Evolutionary conservation across 306 rosid species (phyloP), one percentile per base, ranked within the genome.

Genomic region (Vigna trinervia): DNA sequence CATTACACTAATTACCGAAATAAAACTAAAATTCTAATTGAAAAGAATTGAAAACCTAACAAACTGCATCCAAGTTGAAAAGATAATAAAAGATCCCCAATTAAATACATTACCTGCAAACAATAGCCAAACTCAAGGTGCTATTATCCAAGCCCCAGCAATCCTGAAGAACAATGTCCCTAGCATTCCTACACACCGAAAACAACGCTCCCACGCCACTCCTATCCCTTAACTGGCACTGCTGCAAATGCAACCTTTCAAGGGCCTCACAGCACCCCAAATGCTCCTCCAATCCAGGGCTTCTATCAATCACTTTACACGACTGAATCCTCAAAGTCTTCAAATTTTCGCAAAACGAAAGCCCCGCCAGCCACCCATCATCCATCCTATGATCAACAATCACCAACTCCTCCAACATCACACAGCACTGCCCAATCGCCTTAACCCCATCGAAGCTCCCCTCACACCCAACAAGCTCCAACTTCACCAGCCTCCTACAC

Each of bases 401-500:
- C 2, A 76, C 83, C 79, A 93, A 73, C 23, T 93, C 98, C 85
- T 93, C 98, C 83, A 93, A 66, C 98, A 93, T 93, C 52, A 82
- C 88, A 76, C 98, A 93, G 48, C 98, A 93, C 76, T 84, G 85
- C 61, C 97, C 98, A 51, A 93, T 87, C 1, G 98, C 97, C 79
- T 93, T 93, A 32, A 93, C 75, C 80, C 98, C 97, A 73, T 91
- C 98, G 34, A 87, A 93, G 74, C 98, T 88, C 20, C 98, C 98
- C 64, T 93, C 96, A 57, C 97, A 93, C 5, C 96, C 97, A 47
- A 66, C 50, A 5, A 93, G 97, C 84, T 93, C 97, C 45, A 93
- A 90, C 85, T 88, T 93, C 80, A 93, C 96, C 69, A 93, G 8
- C 80, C 96, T 86, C 76, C 78, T 85, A 75, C 98, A 93, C 73